phyloP scores from a whole-genome alignment of 192 early-diverging fungal genomes.

The Rhizophlyctis rosea region DNA sequence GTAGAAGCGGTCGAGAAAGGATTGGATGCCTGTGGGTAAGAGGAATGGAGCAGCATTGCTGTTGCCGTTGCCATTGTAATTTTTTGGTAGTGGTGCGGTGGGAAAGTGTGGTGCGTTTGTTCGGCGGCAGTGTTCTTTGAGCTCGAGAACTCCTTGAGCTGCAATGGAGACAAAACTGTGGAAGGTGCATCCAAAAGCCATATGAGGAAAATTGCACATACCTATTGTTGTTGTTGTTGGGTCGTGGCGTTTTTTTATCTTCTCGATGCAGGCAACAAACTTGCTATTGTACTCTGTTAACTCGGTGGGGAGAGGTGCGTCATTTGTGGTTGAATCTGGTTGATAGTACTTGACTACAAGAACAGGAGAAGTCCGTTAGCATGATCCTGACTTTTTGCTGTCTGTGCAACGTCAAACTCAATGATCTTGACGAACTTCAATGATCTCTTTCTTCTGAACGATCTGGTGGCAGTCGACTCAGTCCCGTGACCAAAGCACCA shows the following conservation, averaged over 20 bases:
- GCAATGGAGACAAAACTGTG: constrained; percentile 15
- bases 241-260: constrained; percentile 89
- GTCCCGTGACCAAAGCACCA: no score
- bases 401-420: no score
- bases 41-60: constrained; percentile 22
- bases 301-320: no score
- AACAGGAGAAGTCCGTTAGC: no score
- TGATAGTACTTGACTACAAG: no score
- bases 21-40: constrained; percentile 71
- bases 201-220: constrained; percentile 19
- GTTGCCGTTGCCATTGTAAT: no score
- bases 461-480: no score
- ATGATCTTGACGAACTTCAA: no score
- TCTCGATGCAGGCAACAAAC: constrained; percentile 87
- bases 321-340: no score
- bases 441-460: no score
- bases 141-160: constrained; percentile 92
- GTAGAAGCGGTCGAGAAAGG: constrained; percentile 94
- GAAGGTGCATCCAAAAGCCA: not conserved
- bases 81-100: no score
- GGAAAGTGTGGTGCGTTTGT: constrained; percentile 35
- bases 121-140: constrained; percentile 65
- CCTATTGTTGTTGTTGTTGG: constrained; percentile 85
- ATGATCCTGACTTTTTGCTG: no score
- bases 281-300: constrained; percentile 73